phyloP scores from a whole-genome alignment of 129 eudicot species.

The Lonicera japonica region DNA sequence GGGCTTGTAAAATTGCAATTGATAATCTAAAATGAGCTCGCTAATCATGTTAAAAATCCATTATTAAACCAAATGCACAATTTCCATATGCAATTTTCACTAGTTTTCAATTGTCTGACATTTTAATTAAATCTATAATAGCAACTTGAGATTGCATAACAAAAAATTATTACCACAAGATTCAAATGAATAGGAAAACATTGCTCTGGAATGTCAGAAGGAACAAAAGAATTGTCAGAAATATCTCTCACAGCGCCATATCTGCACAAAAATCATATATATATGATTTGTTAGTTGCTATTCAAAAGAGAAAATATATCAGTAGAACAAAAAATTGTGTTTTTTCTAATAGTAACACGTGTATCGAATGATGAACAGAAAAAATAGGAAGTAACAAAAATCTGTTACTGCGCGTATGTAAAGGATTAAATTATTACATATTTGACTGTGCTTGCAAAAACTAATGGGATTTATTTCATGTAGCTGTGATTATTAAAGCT shows the following conservation, averaged over 20 bases:
- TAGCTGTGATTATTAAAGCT: too few relatives aligned
- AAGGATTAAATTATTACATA: neutral
- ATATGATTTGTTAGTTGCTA: neutral
- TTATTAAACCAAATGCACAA: too few relatives aligned
- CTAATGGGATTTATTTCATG: neutral
- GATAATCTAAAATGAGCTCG: too few relatives aligned
- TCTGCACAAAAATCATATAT: constrained; percentile 33
- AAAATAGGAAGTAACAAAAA: neutral
- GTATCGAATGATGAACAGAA: constrained; percentile 1
- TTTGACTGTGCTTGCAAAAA: too few relatives aligned
- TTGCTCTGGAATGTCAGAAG: constrained; percentile 58
- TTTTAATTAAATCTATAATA: neutral
- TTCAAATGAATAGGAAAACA: constrained; percentile 88
- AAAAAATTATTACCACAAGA: constrained; percentile 67
- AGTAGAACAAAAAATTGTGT: neutral
- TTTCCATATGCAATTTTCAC: neutral
- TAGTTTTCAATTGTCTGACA: neutral
- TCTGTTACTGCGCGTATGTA: neutral
- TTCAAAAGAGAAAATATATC: neutral
- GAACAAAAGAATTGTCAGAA: constrained; percentile 35
- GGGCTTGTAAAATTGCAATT: too few relatives aligned
- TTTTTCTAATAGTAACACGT: constrained; percentile 3
- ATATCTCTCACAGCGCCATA: constrained; percentile 54
- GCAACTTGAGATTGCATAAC: constrained; percentile 3
- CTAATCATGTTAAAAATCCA: too few relatives aligned